A percentile compares a stretch with the other conserved stretches of the same genome.
phyloP scores from a whole-genome alignment of 371 early-diverging fungal species.

The Nematocida displodere region DNA sequence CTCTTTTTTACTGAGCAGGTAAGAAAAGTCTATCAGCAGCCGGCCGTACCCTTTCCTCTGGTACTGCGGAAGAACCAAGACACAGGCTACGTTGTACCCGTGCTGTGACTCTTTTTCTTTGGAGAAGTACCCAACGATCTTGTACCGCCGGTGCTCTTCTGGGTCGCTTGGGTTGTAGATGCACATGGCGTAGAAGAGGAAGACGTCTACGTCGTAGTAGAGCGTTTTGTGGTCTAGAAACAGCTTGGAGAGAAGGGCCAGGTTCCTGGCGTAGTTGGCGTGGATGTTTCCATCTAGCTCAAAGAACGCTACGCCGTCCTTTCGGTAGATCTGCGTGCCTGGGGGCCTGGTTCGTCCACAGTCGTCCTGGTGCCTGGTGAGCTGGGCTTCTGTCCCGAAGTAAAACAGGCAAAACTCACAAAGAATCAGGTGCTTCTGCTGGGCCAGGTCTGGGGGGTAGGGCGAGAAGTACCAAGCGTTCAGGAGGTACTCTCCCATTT shows the following conservation, averaged over 20 bases:
- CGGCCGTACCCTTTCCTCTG: constrained; percentile 95
- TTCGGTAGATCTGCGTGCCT: constrained; percentile 92
- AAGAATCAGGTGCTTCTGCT: constrained; percentile 74
- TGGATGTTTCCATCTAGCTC: constrained; percentile 82
- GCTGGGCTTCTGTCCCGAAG: constrained; percentile 69
- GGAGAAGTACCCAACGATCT: constrained; percentile 94
- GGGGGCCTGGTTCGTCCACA: constrained; percentile 83
- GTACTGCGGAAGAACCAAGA: constrained; percentile 91
- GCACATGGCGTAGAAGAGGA: constrained; percentile 85
- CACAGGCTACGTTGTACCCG: constrained; percentile 97
- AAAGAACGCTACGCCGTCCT: constrained; percentile 77
- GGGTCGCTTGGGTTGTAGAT: constrained; percentile 67
- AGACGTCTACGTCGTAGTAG: constrained; percentile 96
- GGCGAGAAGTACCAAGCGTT: constrained; percentile 93
- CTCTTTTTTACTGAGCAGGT: constrained; percentile 87
- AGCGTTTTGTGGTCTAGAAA: constrained; percentile 99
- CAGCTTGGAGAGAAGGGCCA: constrained; percentile 89
- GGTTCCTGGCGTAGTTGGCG: constrained; percentile 83
- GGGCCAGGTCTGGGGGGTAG: constrained; percentile 87
- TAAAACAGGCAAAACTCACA: constrained; percentile 94
- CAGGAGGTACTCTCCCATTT: constrained; percentile 74
- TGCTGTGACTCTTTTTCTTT: constrained; percentile 87
- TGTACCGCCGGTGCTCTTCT: constrained; percentile 67
- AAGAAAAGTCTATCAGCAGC: constrained; percentile 83
- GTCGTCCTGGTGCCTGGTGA: constrained; percentile 70